Evolutionary conservation across 495 filamentous ascomycete species (phyloP).

Genomic region (Podospora anserina): DNA sequence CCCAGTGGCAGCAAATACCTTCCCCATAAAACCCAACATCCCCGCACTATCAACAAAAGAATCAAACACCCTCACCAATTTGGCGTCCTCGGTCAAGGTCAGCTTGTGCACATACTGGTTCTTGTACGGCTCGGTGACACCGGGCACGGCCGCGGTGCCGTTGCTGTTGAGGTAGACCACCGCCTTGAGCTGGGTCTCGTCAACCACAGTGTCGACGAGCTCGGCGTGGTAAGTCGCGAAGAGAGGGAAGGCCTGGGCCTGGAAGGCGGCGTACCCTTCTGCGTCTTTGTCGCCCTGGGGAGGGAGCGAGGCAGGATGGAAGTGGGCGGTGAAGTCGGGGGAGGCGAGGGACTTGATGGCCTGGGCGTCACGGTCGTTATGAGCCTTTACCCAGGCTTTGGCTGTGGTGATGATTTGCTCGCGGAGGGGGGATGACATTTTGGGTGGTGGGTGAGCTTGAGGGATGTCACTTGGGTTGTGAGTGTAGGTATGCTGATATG

Average conservation of each 20-base stretch:
- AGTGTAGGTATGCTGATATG: not conserved
- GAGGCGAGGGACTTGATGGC: not conserved
- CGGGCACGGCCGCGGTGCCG: slow-evolving; percentile 3
- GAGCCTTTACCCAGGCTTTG: not conserved
- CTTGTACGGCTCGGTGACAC: not conserved
- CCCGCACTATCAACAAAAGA: slow-evolving; percentile 1
- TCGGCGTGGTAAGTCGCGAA: not conserved
- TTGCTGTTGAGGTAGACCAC: not conserved
- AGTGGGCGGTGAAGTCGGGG: not conserved
- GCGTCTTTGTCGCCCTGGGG: slow-evolving; percentile 1
- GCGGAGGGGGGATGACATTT: slow-evolving; percentile 1
- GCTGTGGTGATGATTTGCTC: slow-evolving; percentile 6
- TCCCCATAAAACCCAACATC: slow-evolving; percentile 5
- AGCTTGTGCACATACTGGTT: slow-evolving; percentile 5
- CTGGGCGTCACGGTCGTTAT: slow-evolving; percentile 2
- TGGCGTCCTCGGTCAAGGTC: slow-evolving; percentile 1
- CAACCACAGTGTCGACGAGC: not conserved
- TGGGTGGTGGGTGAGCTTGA: not conserved
- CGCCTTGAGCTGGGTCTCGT: slow-evolving; percentile 2
- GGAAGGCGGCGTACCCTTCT: not conserved
- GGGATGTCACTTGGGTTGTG: no score
- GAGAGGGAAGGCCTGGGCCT: not conserved
- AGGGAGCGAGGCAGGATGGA: not conserved
- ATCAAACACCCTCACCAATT: slow-evolving; percentile 3
- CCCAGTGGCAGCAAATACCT: not conserved